phyloP scores from a whole-genome alignment of 345 rosid species.

The Rhizophora apiculata region DNA sequence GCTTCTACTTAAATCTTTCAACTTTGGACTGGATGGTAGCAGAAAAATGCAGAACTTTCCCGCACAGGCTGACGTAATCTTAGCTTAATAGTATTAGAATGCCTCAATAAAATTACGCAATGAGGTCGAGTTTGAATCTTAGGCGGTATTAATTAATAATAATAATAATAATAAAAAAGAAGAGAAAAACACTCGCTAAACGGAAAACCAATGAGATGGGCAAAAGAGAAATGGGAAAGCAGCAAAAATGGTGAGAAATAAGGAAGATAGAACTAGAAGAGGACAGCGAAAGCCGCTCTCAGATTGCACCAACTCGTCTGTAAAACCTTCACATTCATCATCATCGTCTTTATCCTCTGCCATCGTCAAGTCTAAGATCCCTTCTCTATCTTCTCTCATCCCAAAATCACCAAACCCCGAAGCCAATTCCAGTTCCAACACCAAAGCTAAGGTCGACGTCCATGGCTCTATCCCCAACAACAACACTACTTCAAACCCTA shows the following conservation, averaged over 20 bases:
- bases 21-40: no score
- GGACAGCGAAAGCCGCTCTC: constrained; percentile 28
- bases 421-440: not conserved
- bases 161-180: no score
- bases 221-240: not conserved
- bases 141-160: accelerated
- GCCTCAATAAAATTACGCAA: no score
- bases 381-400: not conserved
- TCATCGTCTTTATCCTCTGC: constrained; percentile 10
- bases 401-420: not conserved
- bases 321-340: constrained; percentile 4
- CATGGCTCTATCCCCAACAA: not conserved
- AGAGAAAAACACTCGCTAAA: not conserved
- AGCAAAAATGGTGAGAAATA: no score
- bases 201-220: not conserved
- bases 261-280: not conserved
- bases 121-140: no score
- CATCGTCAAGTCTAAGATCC: constrained; percentile 7
- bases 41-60: no score
- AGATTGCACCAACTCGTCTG: constrained; percentile 39
- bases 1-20: no score
- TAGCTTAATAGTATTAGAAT: no score
- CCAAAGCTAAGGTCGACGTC: not conserved
- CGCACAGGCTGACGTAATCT: no score
- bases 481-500: not conserved